phyloP scores from a whole-genome alignment of 2,329 filamentous ascomycete species.

The Podosphaera xanthii region DNA sequence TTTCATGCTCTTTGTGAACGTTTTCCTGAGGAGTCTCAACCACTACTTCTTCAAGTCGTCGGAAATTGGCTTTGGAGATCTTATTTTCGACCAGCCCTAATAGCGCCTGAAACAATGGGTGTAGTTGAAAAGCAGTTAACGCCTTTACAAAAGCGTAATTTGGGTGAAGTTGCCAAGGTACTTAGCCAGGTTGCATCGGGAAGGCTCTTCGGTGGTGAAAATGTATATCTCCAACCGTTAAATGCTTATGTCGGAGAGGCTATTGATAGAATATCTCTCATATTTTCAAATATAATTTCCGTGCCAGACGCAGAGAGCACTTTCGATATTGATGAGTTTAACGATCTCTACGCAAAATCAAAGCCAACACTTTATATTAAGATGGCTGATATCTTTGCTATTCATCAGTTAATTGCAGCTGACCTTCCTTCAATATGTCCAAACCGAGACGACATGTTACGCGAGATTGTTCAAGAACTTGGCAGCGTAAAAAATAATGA shows the following conservation, averaged over 20 bases:
- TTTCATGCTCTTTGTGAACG: constrained; percentile 55
- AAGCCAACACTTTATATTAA: constrained; percentile 99
- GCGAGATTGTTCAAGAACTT: constrained; percentile 79
- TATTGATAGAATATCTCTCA: constrained; percentile 52
- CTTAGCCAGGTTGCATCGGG: constrained; percentile 75
- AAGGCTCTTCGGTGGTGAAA: constrained; percentile 75
- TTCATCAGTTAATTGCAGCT: constrained; percentile 67
- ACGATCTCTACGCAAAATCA: constrained; percentile 86
- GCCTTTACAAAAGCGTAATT: constrained; percentile 78
- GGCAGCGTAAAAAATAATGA: constrained; percentile 95
- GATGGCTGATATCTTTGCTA: constrained; percentile 89
- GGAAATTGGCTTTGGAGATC: constrained; percentile 86
- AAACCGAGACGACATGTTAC: constrained; percentile 62
- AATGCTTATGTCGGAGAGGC: constrained; percentile 81
- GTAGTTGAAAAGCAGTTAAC: constrained; percentile 77
- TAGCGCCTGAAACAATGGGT: constrained; percentile 79
- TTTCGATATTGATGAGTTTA: constrained; percentile 97
- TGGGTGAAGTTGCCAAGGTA: constrained; percentile 78
- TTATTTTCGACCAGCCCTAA: constrained; percentile 74
- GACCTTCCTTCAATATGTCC: constrained; percentile 62
- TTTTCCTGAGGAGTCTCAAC: constrained; percentile 60
- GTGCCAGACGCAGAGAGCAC: constrained; percentile 73
- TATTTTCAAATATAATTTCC: constrained; percentile 56
- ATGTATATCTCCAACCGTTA: constrained; percentile 83
- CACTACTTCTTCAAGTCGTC: constrained; percentile 59